phyloP scores from a whole-genome alignment of 768 basidiomycete genomes.

The Lenzites betulinus region DNA sequence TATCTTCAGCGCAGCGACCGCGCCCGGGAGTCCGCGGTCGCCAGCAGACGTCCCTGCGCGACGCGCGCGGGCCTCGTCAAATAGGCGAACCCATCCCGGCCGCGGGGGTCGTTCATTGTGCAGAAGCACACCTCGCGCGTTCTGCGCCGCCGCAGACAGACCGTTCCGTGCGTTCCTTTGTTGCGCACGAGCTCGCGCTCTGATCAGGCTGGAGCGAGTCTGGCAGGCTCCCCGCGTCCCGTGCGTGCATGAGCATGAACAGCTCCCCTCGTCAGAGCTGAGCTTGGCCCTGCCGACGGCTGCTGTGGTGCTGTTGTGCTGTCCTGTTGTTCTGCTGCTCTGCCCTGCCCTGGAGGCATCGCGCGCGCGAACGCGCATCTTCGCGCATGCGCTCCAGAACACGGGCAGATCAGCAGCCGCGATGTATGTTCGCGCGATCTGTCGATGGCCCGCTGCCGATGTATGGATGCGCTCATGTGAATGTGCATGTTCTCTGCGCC shows the following conservation, averaged over 20 bases:
- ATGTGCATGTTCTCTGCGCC: neutral
- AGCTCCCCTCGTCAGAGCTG: neutral
- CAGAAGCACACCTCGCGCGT: neutral
- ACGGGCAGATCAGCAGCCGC: slow-evolving; percentile 5
- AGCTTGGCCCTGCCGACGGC: neutral
- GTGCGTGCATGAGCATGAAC: neutral
- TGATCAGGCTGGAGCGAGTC: too few species aligned
- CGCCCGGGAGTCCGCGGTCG: neutral
- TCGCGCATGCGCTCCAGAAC: neutral
- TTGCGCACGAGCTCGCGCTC: too few species aligned
- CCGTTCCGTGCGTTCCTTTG: neutral
- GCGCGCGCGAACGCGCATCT: neutral
- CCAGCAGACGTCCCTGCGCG: neutral
- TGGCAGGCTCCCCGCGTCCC: neutral
- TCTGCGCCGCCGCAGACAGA: neutral
- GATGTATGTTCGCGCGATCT: slow-evolving; percentile 13
- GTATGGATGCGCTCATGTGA: slow-evolving; percentile 11
- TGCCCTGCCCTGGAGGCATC: neutral
- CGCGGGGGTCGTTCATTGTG: slow-evolving; percentile 5
- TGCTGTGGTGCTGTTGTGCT: neutral
- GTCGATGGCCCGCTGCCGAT: slow-evolving; percentile 3
- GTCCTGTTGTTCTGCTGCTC: too few species aligned
- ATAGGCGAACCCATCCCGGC: neutral
- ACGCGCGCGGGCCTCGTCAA: neutral
- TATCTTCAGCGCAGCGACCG: slow-evolving; percentile 4